Base-by-base conservation (phyloP, 139 green algal species). In the Asterochloris erici region DNA sequence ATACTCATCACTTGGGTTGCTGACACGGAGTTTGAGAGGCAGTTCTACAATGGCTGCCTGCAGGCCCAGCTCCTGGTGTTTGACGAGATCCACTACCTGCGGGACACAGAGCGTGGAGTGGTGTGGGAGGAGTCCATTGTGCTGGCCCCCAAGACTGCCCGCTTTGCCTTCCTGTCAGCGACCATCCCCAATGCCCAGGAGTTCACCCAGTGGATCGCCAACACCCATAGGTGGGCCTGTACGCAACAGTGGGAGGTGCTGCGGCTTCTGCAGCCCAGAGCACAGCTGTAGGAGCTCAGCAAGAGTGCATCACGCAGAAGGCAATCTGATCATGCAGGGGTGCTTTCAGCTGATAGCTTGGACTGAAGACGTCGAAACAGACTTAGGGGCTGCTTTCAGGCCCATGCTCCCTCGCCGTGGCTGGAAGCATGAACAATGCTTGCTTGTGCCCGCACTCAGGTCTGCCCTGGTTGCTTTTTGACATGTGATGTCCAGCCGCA, bases 51-150 rank as follows among this genome's bases (percentile, higher is more conserved):
- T 27, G 12, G 11, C 63, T 73, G 13, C 38, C n/a, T 63, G 73
- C 83, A 86, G 83, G 79, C 81, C 14, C 71, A 80, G 23, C 85
- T 93, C 61, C 61, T 94, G 0, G 84, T 94, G 62, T 94, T 90
- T 80, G 91, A 94, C 82, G 91, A 94, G 80, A 88, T 94, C 61
- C 91, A 94, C 83, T 94, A 94, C 82, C 78, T 94, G 79, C 71
- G 86, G 26, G 93, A 96, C 83, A 88, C 86, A 64, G 94, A 98
- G 87, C 85, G 94, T 0, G 94, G 94, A 12, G 94, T 98, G 63
- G 94, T 98, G 29, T 98, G 94, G 94, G 91, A 95, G 77, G 89
- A 94, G 83, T 85, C 77, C 79, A 93, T 94, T 73, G 87, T 94
- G 12, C 79, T 94, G 74, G 82, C 83, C 0, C 90, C 90, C 29